Evolutionary conservation across 108 stramenopile genomes (phyloP).

Genomic region (Chaetoceros muelleri): DNA sequence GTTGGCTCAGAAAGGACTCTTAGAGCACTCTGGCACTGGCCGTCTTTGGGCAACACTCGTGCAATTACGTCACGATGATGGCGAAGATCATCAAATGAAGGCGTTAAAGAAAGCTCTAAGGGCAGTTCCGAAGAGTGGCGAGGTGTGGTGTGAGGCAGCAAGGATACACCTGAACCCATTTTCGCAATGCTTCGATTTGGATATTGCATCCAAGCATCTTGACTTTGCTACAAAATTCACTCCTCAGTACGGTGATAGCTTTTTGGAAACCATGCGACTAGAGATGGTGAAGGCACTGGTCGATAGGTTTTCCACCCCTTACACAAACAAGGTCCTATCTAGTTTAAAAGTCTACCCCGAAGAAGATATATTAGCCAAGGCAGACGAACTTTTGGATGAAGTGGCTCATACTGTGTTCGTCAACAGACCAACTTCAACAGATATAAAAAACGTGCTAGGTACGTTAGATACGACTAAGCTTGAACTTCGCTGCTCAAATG

Average conservation of each 20-base stretch:
- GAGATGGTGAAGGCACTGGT: slow-evolving; percentile 40
- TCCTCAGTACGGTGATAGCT: slow-evolving; percentile 95
- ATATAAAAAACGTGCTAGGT: not conserved
- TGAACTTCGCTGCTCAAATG: slow-evolving; percentile 82
- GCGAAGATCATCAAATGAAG: slow-evolving; percentile 61
- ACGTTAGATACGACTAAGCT: slow-evolving; percentile 54
- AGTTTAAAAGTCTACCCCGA: not conserved
- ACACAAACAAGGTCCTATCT: not conserved
- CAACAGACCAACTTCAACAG: not conserved
- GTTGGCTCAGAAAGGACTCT: slow-evolving; percentile 68
- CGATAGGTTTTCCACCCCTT: too few species aligned
- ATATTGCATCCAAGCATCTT: slow-evolving; percentile 62
- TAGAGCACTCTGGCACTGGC: slow-evolving; percentile 87
- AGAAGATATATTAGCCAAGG: not conserved
- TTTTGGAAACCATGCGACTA: slow-evolving; percentile 72
- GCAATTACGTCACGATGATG: slow-evolving; percentile 80
- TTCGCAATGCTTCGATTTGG: slow-evolving; percentile 75
- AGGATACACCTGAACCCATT: slow-evolving; percentile 78
- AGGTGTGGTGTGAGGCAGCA: slow-evolving; percentile 97
- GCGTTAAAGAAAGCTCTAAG: slow-evolving; percentile 72
- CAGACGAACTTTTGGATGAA: not conserved
- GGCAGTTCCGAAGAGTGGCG: slow-evolving; percentile 94
- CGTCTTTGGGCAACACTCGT: slow-evolving; percentile 93
- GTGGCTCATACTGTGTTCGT: not conserved
- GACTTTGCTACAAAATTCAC: slow-evolving; percentile 94